phyloP scores from a whole-genome alignment of 805 yeast species.

The Wickerhamiella siamensis region DNA sequence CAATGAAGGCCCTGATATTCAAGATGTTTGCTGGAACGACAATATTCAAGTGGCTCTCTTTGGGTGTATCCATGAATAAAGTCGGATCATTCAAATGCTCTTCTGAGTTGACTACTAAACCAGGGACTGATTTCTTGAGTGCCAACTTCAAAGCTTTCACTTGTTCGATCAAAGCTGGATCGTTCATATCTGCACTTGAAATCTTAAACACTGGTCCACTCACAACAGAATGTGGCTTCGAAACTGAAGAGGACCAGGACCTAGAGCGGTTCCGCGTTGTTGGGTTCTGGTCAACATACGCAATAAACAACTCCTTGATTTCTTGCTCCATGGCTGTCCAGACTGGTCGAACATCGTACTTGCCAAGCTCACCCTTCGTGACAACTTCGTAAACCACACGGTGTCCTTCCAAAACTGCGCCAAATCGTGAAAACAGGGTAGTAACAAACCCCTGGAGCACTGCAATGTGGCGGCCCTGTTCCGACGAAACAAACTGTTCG shows the following conservation, averaged over 20 bases:
- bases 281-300: slow-evolving; percentile 13
- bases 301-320: slow-evolving; percentile 16
- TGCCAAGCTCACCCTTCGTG: slow-evolving; percentile 12
- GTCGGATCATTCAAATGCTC: slow-evolving; percentile 24
- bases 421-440: slow-evolving; percentile 47
- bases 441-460: slow-evolving; percentile 59
- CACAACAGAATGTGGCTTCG: background rate
- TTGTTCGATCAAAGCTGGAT: background rate
- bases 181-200: background rate
- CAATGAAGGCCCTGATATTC: slow-evolving; percentile 68
- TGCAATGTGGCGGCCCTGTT: slow-evolving; percentile 23
- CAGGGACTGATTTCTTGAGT: slow-evolving; percentile 58
- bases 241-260: slow-evolving; percentile 1
- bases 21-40: slow-evolving; percentile 42
- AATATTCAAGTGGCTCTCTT: slow-evolving; percentile 13
- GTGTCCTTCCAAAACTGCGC: slow-evolving; percentile 56
- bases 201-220: background rate
- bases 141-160: slow-evolving; percentile 10
- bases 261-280: background rate
- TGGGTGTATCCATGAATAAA: slow-evolving; percentile 13
- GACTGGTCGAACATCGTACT: slow-evolving; percentile 29
- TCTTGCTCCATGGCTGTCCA: slow-evolving; percentile 34
- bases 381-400: slow-evolving; percentile 47
- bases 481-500: slow-evolving; percentile 11
- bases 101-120: slow-evolving; percentile 34